A percentile compares a stretch with the other conserved stretches of the same genome.
These are phyloP conservation scores for Fusarium cyanostomum DNA, from an alignment of 2,329 filamentous ascomycete species.

Conservation along the genomic window DNA sequence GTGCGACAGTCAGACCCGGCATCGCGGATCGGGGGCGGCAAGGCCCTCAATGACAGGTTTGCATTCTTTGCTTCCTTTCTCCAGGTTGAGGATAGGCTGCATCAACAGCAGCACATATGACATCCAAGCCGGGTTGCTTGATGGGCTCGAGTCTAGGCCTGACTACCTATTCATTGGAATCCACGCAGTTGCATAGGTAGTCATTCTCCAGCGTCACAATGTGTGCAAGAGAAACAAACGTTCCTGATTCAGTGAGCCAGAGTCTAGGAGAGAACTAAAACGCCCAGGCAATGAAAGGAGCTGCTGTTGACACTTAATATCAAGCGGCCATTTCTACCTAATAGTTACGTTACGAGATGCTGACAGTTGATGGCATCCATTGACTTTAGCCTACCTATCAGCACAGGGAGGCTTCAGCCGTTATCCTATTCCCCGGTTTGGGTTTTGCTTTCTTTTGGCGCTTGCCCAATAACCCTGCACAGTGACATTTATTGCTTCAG, in stretches of 20 bases:
- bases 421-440: constrained; percentile 25
- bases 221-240: too few species aligned
- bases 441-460: constrained; percentile 27
- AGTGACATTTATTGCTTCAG: constrained; percentile 27
- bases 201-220: too few species aligned
- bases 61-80: not conserved
- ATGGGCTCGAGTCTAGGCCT: constrained; percentile 5
- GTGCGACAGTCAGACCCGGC: constrained; percentile 42
- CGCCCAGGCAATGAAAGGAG: too few species aligned
- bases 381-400: constrained; percentile 25
- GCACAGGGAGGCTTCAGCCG: constrained; percentile 22
- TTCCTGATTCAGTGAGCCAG: too few species aligned
- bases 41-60: constrained; percentile 14
- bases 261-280: too few species aligned
- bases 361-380: constrained; percentile 31
- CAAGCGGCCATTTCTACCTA: constrained; percentile 5
- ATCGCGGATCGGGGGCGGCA: constrained; percentile 35
- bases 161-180: too few species aligned
- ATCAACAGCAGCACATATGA: not conserved
- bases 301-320: not conserved
- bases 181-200: too few species aligned
- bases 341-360: constrained; percentile 23
- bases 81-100: not conserved
- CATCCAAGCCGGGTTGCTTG: not conserved
- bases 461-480: constrained; percentile 26